Evolutionary conservation across 140 eudicot species (phyloP).

Genomic region (Stevia rebaudiana): DNA sequence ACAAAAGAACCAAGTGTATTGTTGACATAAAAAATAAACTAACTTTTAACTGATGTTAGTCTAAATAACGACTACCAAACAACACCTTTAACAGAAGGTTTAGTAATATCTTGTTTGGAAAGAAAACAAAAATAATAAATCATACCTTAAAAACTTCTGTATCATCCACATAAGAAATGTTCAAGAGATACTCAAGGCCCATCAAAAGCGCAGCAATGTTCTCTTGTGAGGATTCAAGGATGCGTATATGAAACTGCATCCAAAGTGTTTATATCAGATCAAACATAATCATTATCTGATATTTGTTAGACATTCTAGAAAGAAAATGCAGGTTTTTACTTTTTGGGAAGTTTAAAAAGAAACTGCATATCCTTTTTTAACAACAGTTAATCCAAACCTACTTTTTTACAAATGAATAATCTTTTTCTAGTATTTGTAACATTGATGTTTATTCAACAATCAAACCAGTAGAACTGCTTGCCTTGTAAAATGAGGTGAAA

Average conservation of each 20-base stretch:
- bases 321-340: not conserved
- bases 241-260: slow-evolving; percentile 75
- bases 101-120: not conserved
- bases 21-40: not conserved
- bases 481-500: slow-evolving; percentile 94
- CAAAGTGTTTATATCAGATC: slow-evolving; percentile 12
- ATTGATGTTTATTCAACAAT: not conserved
- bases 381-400: not conserved
- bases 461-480: slow-evolving; percentile 2
- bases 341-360: not conserved
- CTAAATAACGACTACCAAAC: not conserved
- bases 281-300: not conserved
- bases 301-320: not conserved
- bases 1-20: not conserved
- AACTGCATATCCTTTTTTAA: not conserved
- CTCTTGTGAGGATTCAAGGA: slow-evolving; percentile 77
- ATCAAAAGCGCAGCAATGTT: slow-evolving; percentile 58
- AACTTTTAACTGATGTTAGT: not conserved
- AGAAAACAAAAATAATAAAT: not conserved
- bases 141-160: slow-evolving; percentile 97
- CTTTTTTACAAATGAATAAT: not conserved
- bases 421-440: not conserved
- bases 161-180: slow-evolving; percentile 94
- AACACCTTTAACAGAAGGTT: not conserved
- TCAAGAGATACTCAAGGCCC: slow-evolving; percentile 90